Evolutionary conservation across 75 land plant genomes (phyloP).

Genomic region (Larix kaempferi): DNA sequence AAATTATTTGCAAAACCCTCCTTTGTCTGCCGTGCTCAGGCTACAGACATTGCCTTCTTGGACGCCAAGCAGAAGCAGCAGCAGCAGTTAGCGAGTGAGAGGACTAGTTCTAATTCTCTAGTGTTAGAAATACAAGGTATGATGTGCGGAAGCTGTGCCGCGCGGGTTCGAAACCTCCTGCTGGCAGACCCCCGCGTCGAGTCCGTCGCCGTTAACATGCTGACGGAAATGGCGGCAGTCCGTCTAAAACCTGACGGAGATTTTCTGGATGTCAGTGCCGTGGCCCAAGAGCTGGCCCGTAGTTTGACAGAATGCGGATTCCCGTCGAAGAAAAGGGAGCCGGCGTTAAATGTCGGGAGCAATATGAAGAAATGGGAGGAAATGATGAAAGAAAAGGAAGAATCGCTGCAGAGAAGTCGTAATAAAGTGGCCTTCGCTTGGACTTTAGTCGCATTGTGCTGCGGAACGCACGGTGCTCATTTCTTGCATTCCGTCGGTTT

Average conservation of each 20-base stretch:
- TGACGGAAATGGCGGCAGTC: slow-evolving; percentile 93
- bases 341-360: slow-evolving; percentile 39
- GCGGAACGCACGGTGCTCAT: slow-evolving; percentile 93
- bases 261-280: slow-evolving; percentile 4
- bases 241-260: slow-evolving; percentile 22
- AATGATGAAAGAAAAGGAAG: slow-evolving; percentile 62
- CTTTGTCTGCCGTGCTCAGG: too few relatives aligned
- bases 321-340: slow-evolving; percentile 58
- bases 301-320: slow-evolving; percentile 79
- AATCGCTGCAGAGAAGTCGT: slow-evolving; percentile 53
- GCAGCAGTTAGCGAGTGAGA: not conserved
- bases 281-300: slow-evolving; percentile 56
- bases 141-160: slow-evolving; percentile 98
- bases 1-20: too few relatives aligned
- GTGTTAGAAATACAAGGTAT: slow-evolving; percentile 90
- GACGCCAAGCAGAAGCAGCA: too few relatives aligned
- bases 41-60: too few relatives aligned
- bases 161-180: slow-evolving; percentile 73
- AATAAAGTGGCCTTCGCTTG: slow-evolving; percentile 91
- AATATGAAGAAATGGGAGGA: slow-evolving; percentile 76
- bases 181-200: slow-evolving; percentile 69
- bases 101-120: slow-evolving; percentile 20
- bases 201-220: slow-evolving; percentile 84
- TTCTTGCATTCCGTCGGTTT: slow-evolving; percentile 78
- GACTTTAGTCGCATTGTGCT: slow-evolving; percentile 94